Evolutionary conservation across 78 protist genomes (phyloP).

Genomic region (Dictyostelium brefeldianum): DNA sequence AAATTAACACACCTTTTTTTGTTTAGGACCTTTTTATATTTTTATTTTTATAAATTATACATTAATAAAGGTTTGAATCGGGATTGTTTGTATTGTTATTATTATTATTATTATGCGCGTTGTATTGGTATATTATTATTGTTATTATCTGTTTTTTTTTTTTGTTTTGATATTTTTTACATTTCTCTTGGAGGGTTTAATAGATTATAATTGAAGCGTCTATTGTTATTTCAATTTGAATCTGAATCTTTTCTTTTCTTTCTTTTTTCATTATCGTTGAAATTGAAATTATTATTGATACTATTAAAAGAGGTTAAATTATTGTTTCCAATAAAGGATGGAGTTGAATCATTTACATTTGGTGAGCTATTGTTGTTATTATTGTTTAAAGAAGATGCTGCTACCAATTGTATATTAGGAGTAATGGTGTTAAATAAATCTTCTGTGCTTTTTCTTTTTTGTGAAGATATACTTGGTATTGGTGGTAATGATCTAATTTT

Average conservation of each 20-base stretch:
- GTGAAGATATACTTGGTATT: not conserved
- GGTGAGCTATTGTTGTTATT: not conserved
- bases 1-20: no score
- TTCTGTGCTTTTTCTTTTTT: not conserved
- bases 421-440: not conserved
- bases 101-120: no score
- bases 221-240: not conserved
- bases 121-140: no score
- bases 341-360: not conserved
- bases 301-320: not conserved
- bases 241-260: conserved; percentile 17
- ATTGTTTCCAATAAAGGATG: not conserved
- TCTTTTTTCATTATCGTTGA: not conserved
- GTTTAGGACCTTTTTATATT: no score
- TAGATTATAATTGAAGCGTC: no score
- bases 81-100: no score
- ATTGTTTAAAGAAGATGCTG: not conserved
- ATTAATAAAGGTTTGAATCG: no score
- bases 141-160: no score
- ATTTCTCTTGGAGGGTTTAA: no score
- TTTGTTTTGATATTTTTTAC: no score
- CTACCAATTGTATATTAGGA: not conserved
- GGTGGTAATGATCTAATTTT: conserved; percentile 4
- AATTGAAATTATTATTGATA: not conserved
- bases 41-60: no score